Conservation (phyloP, 768 basidiomycete genomes). For the Leucosporidium creatinivorum region DNA sequence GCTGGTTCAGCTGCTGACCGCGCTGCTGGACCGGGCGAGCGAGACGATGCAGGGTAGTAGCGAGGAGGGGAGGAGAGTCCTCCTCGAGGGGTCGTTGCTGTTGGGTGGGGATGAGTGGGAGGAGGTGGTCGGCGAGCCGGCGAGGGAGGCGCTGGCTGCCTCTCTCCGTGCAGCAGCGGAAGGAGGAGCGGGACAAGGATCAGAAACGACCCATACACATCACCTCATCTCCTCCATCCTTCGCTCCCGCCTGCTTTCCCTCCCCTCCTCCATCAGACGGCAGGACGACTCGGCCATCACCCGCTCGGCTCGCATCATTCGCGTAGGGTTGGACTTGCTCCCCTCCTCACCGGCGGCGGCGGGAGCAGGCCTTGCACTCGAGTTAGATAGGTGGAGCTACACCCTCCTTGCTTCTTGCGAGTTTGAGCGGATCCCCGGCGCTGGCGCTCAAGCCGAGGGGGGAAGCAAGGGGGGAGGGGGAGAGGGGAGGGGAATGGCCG, state of each 20-base stretch:
- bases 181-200: too few relatives aligned
- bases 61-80: too few relatives aligned
- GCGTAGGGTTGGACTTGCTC: slow-evolving; percentile 58
- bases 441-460: slow-evolving; percentile 25
- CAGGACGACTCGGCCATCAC: slow-evolving; percentile 68
- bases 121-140: slow-evolving; percentile 53
- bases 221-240: slow-evolving; percentile 56
- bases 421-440: slow-evolving; percentile 50
- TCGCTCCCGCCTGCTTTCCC: slow-evolving; percentile 55
- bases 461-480: too few relatives aligned
- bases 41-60: too few relatives aligned
- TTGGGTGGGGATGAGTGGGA: slow-evolving; percentile 57
- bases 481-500: slow-evolving; percentile 19
- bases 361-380: slow-evolving; percentile 62
- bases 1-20: slow-evolving; percentile 51
- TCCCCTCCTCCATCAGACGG: slow-evolving; percentile 65
- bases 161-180: too few relatives aligned
- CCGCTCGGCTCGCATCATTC: slow-evolving; percentile 60
- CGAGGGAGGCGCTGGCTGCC: slow-evolving; percentile 52
- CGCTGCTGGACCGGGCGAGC: too few relatives aligned
- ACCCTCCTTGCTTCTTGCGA: slow-evolving; percentile 72
- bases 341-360: too few relatives aligned
- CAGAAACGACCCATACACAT: not conserved
- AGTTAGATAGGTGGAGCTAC: slow-evolving; percentile 90
- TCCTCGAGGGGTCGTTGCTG: slow-evolving; percentile 49